Base-by-base conservation (phyloP, 192 early-diverging fungal genomes). In the Mortierella claussenii region DNA sequence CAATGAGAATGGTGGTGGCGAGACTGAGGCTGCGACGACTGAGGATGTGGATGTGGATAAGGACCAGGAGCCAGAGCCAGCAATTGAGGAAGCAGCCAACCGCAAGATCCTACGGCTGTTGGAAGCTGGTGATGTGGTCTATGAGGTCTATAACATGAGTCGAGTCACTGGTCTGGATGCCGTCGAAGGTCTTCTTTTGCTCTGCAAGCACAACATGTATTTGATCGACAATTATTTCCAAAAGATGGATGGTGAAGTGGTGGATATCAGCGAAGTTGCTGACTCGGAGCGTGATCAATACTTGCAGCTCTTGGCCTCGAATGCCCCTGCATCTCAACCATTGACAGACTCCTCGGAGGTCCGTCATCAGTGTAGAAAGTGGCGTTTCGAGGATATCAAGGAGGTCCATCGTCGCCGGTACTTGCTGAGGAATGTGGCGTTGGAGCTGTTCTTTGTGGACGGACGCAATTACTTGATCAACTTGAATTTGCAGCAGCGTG, bases 361-460 rank as follows among this genome's bases (percentile, higher is more conserved):
- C 23, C 52, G 78, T 7, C 85, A 86, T 57, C 68, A 68, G 2
- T 86, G 85, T 58, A 59, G 79, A 21, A 83, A 83, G 55, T 86
- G 86, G 78, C 47, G 83, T 27, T 86, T 81, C 42, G 84, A 84
- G 17, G 90, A 92, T 66, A 81, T 91, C 28, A 80, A 83, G 36
- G 89, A 92, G 61, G 82, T 92, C 1, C 86, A 89, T 60, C 66
- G 66, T 46, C 66, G 60, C 28, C 65, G 68, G 20, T 84, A 79
- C 32, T 33, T 80, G 34, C 59, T 81, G 48, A 66, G 92, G 27
- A 90, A 91, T 56, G 88, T 89, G 42, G 93, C 91, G 12, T 40
- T 95, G 9, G 94, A 95, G 74, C 68, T 94, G 24, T 95, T 95
- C 64, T 93, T 95, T 67, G 66, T 81, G 1, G 91, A 95, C 73